phyloP scores from a whole-genome alignment of 1,284 basidiomycete species.

The Athelia psychrophila region DNA sequence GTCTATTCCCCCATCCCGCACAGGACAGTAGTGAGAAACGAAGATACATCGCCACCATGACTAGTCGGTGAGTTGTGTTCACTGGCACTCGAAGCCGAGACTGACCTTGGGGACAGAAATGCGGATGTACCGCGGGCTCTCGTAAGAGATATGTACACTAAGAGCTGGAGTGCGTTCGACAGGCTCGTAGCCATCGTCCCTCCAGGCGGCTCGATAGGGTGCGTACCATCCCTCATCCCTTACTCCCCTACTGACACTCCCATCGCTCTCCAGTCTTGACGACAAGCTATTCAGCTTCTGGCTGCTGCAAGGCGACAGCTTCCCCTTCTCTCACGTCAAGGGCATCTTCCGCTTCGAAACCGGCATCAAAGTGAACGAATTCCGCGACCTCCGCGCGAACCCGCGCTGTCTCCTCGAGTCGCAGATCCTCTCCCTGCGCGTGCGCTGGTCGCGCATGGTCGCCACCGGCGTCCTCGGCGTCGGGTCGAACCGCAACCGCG shows the following conservation, averaged over 20 bases:
- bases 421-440: slow-evolving; percentile 73
- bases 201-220: slow-evolving; percentile 85
- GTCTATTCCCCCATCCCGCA: slow-evolving; percentile 72
- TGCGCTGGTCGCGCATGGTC: slow-evolving; percentile 72
- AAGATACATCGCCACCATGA: slow-evolving; percentile 66
- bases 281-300: slow-evolving; percentile 87
- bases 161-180: slow-evolving; percentile 86
- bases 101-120: slow-evolving; percentile 48
- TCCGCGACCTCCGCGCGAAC: slow-evolving; percentile 81
- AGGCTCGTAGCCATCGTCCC: slow-evolving; percentile 81
- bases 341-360: slow-evolving; percentile 86
- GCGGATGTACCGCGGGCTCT: slow-evolving; percentile 81
- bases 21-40: slow-evolving; percentile 71
- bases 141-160: slow-evolving; percentile 85
- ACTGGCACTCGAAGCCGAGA: not conserved
- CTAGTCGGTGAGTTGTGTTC: slow-evolving; percentile 52
- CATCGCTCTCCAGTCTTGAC: slow-evolving; percentile 56
- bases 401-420: slow-evolving; percentile 79
- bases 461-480: slow-evolving; percentile 54
- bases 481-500: slow-evolving; percentile 30
- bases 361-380: slow-evolving; percentile 80
- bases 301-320: slow-evolving; percentile 75
- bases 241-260: not conserved
- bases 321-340: slow-evolving; percentile 71
- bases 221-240: slow-evolving; percentile 21